These are phyloP conservation scores for Sclerotinia subarctica DNA, from an alignment of 2,329 filamentous ascomycete species.

Conservation along the genomic window DNA sequence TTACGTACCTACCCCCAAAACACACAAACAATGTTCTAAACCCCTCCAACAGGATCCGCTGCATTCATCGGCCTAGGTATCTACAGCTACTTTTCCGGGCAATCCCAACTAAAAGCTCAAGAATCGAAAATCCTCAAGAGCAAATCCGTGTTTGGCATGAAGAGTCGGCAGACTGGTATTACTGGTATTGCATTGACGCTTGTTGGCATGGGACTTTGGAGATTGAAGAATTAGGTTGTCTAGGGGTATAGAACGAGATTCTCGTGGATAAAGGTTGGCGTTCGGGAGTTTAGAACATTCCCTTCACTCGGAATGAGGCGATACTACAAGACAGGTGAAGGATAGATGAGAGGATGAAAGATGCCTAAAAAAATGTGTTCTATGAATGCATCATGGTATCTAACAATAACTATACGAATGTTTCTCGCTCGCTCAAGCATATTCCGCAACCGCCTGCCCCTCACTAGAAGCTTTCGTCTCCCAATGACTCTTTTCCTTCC, in stretches of 20 bases:
- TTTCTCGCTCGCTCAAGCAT: neutral
- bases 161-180: slow-evolving; percentile 65
- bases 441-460: slow-evolving; percentile 18
- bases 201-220: slow-evolving; percentile 67
- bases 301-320: neutral
- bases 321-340: neutral
- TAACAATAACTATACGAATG: slow-evolving; percentile 5
- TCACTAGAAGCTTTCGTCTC: slow-evolving; percentile 21
- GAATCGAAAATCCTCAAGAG: slow-evolving; percentile 64
- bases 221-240: slow-evolving; percentile 36
- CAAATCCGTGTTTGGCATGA: slow-evolving; percentile 69
- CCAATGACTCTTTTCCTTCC: slow-evolving; percentile 29
- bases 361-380: slow-evolving; percentile 1
- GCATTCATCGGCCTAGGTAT: slow-evolving; percentile 72
- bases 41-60: slow-evolving; percentile 56
- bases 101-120: slow-evolving; percentile 66
- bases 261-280: neutral
- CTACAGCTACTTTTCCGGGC: slow-evolving; percentile 76
- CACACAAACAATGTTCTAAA: neutral
- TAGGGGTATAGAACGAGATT: neutral
- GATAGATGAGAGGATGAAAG: neutral
- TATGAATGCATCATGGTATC: slow-evolving; percentile 1
- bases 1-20: neutral
- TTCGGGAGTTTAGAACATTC: neutral
- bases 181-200: slow-evolving; percentile 64